Percentiles rank a stretch among this genome's conserved stretches.
Evolutionary conservation across 2,329 filamentous ascomycete genomes (phyloP).

Genomic region (Plenodomus biglobosus): DNA sequence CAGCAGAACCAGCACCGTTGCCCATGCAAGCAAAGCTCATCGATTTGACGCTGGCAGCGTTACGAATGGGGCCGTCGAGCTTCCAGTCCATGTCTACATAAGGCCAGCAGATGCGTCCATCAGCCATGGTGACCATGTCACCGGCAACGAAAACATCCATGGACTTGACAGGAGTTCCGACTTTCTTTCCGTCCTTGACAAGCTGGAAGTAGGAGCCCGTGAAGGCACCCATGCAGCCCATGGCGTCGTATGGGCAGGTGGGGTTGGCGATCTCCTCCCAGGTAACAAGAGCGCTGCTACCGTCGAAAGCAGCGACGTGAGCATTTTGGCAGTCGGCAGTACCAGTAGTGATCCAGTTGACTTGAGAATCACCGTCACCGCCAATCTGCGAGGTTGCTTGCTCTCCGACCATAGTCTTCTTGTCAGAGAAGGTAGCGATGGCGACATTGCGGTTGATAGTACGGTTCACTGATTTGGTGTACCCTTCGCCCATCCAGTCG

Average conservation of each 20-base stretch:
- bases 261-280: conserved; percentile 64
- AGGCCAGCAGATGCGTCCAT: conserved; percentile 63
- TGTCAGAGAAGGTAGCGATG: conserved; percentile 59
- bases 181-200: conserved; percentile 55
- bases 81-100: conserved; percentile 60
- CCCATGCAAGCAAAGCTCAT: conserved; percentile 59
- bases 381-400: conserved; percentile 59
- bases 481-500: conserved; percentile 60
- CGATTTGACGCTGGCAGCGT: conserved; percentile 41
- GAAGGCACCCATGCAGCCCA: conserved; percentile 62
- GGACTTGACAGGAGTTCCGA: conserved; percentile 55
- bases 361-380: conserved; percentile 58
- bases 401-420: conserved; percentile 57
- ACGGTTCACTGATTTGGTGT: conserved; percentile 56
- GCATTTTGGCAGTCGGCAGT: conserved; percentile 60
- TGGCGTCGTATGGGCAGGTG: conserved; percentile 58
- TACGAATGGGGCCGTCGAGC: conserved; percentile 45
- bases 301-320: conserved; percentile 59
- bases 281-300: conserved; percentile 56
- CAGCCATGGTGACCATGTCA: conserved; percentile 63
- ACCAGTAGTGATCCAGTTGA: conserved; percentile 61
- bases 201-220: conserved; percentile 63
- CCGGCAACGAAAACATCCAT: conserved; percentile 61
- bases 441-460: conserved; percentile 63
- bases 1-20: conserved; percentile 13